Conservation (phyloP, 768 basidiomycete species). For the Dentipellis sp. region DNA sequence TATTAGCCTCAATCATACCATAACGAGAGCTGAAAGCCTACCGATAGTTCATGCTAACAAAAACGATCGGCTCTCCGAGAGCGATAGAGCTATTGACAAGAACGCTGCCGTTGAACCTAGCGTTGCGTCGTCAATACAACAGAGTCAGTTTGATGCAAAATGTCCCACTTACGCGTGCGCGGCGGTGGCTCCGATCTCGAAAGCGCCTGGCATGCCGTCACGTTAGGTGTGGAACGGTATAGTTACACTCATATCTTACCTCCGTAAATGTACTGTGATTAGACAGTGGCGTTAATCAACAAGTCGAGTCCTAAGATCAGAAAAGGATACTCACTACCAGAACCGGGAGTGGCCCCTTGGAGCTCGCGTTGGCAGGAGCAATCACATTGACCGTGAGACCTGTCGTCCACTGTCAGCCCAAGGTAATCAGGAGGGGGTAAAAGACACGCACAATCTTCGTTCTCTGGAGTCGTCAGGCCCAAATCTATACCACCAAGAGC, state of each 20-base stretch:
- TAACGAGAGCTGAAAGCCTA: background rate
- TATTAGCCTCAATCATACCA: background rate
- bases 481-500: background rate
- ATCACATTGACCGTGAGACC: slow-evolving; percentile 21
- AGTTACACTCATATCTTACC: slow-evolving; percentile 4
- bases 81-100: slow-evolving; percentile 18
- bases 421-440: too few relatives aligned
- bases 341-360: slow-evolving; percentile 11
- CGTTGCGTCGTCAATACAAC: too few relatives aligned
- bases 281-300: background rate
- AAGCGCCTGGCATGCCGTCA: slow-evolving; percentile 24
- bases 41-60: slow-evolving; percentile 22
- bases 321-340: slow-evolving; percentile 6
- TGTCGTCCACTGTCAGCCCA: background rate
- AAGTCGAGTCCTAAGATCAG: too few relatives aligned
- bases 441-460: slow-evolving; percentile 4
- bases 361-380: slow-evolving; percentile 8
- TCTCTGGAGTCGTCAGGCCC: background rate
- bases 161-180: background rate
- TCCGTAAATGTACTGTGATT: slow-evolving; percentile 18
- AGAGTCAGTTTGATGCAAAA: background rate
- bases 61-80: slow-evolving; percentile 15
- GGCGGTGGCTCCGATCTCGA: slow-evolving; percentile 27
- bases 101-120: slow-evolving; percentile 14
- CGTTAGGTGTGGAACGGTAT: background rate